phyloP scores from a whole-genome alignment of 768 basidiomycete genomes.

The Suillus brevipes region DNA sequence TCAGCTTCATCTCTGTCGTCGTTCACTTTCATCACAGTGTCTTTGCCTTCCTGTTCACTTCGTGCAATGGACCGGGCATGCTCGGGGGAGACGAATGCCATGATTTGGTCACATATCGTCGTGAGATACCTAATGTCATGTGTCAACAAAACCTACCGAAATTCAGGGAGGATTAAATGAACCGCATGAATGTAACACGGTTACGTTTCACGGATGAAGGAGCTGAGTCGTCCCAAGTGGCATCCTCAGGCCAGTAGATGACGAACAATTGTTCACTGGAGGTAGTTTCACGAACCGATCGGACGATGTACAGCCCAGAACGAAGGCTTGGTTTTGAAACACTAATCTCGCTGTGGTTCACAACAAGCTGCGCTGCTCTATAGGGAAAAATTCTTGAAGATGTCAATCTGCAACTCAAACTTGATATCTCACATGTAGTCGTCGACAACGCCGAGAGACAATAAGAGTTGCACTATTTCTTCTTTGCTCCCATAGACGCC shows the following conservation, averaged over 20 bases:
- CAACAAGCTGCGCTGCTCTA: constrained; percentile 11
- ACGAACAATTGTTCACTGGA: constrained; percentile 39
- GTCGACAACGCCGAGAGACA: constrained; percentile 37
- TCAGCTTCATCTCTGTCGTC: constrained; percentile 37
- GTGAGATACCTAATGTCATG: constrained; percentile 50
- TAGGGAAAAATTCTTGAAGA: constrained; percentile 2
- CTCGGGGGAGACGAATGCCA: constrained; percentile 50
- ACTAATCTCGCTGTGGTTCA: not conserved
- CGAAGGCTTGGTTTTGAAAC: constrained; percentile 34
- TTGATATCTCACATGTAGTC: constrained; percentile 38
- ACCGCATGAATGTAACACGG: constrained; percentile 64
- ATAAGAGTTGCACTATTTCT: constrained; percentile 49
- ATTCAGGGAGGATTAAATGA: constrained; percentile 10
- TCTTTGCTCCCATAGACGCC: constrained; percentile 59
- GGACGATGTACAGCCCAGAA: constrained; percentile 49
- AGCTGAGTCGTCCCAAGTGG: constrained; percentile 57
- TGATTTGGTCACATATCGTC: constrained; percentile 56
- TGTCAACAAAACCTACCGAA: not conserved
- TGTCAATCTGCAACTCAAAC: not conserved
- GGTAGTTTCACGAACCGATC: constrained; percentile 8
- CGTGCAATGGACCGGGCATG: constrained; percentile 48
- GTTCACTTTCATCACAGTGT: constrained; percentile 23
- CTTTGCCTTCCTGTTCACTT: constrained; percentile 32
- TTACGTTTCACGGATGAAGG: constrained; percentile 47
- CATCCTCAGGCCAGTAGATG: constrained; percentile 63